Evolutionary conservation across 1,284 basidiomycete species (phyloP).

Genomic region (Xerocomus amazonicus): DNA sequence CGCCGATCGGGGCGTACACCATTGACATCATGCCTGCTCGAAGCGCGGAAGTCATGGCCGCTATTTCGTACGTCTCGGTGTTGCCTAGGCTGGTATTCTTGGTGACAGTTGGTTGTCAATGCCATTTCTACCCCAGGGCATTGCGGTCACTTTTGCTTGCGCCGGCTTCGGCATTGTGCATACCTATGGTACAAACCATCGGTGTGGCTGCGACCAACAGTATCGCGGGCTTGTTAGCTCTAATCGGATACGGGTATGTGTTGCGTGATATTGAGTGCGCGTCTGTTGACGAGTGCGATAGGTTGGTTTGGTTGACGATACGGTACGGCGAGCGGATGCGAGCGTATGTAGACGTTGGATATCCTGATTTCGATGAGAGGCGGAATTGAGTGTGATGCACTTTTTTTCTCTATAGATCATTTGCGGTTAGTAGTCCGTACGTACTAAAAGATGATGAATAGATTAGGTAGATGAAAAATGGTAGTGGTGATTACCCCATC

Average conservation of each 20-base stretch:
- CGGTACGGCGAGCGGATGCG: constrained; percentile 45
- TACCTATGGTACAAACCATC: constrained; percentile 47
- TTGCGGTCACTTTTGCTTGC: constrained; percentile 40
- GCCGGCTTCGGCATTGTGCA: constrained; percentile 16
- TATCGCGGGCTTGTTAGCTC: constrained; percentile 40
- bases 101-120: neutral
- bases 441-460: too few relatives aligned
- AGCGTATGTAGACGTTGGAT: constrained; percentile 46
- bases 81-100: neutral
- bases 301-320: constrained; percentile 42
- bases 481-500: too few relatives aligned
- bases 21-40: constrained; percentile 53
- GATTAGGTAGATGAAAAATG: too few relatives aligned
- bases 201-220: constrained; percentile 54
- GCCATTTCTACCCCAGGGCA: constrained; percentile 33
- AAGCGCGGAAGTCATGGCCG: constrained; percentile 53
- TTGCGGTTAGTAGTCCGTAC: too few relatives aligned
- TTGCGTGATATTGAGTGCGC: neutral
- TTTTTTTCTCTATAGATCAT: neutral
- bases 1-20: constrained; percentile 51
- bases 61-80: constrained; percentile 33
- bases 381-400: neutral
- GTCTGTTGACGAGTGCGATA: constrained; percentile 17
- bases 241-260: constrained; percentile 45
- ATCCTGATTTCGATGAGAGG: constrained; percentile 21